These are phyloP conservation scores for Ambrosiella xylebori DNA, from an alignment of 2,329 filamentous ascomycete genomes.

Conservation along the genomic window DNA sequence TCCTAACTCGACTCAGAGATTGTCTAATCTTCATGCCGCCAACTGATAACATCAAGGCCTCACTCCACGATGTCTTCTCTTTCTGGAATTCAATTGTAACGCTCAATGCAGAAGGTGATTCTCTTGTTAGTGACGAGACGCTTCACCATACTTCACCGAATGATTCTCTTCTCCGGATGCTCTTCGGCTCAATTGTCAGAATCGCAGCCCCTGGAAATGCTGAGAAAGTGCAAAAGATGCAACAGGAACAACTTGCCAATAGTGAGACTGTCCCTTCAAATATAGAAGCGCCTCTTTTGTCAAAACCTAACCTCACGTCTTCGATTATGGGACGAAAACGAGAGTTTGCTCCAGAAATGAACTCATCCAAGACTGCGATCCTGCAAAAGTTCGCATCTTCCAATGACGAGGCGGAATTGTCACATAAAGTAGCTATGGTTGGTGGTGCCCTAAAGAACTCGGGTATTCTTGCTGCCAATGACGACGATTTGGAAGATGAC, in stretches of 20 bases:
- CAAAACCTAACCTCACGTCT: background rate
- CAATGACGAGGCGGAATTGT: no score
- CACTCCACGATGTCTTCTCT: slow-evolving; percentile 66
- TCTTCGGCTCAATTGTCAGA: slow-evolving; percentile 61
- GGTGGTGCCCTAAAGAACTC: background rate
- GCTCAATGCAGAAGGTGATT: slow-evolving; percentile 86
- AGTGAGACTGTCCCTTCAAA: background rate
- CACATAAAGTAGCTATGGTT: background rate
- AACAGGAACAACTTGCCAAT: background rate
- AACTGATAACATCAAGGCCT: slow-evolving; percentile 33
- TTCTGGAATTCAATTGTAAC: slow-evolving; percentile 84
- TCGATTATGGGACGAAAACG: slow-evolving; percentile 3
- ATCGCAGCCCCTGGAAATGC: slow-evolving; percentile 12
- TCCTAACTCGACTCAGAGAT: slow-evolving; percentile 38
- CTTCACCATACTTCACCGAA: slow-evolving; percentile 88
- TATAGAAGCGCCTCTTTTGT: background rate
- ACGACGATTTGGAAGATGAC: background rate
- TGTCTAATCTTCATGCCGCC: slow-evolving; percentile 81
- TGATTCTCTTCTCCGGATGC: slow-evolving; percentile 49
- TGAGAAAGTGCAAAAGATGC: slow-evolving; percentile 9
- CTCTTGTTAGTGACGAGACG: slow-evolving; percentile 75
- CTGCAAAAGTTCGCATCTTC: no score
- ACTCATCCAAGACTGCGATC: background rate
- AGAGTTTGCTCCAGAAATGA: background rate
- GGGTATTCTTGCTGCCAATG: background rate